phyloP scores from a whole-genome alignment of 2,329 filamentous ascomycete species.

The Helotiales sp. region DNA sequence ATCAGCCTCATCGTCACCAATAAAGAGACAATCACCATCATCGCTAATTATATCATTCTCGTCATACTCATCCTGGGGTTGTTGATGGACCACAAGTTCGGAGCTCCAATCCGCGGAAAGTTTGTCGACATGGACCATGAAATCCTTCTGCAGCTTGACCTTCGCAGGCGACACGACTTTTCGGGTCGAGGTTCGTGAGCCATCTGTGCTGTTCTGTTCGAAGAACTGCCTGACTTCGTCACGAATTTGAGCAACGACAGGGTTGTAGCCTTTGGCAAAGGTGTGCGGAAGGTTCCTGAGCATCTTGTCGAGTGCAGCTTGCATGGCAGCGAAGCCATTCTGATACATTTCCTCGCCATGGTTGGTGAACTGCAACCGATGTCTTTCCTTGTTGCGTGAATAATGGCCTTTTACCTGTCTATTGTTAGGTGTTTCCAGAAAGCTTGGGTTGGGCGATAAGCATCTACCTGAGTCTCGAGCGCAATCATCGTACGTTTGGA shows the following conservation, averaged over 20 bases:
- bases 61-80: neutral
- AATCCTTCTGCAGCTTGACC: neutral
- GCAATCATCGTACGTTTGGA: constrained; percentile 18
- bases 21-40: neutral
- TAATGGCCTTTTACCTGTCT: constrained; percentile 9
- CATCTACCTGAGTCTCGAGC: constrained; percentile 3
- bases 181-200: neutral
- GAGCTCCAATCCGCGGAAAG: neutral
- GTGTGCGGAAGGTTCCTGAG: neutral
- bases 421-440: neutral
- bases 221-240: constrained; percentile 12
- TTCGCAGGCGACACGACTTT: constrained; percentile 7
- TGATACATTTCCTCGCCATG: constrained; percentile 11
- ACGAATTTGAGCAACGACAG: neutral
- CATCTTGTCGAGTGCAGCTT: neutral
- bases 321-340: constrained; percentile 5
- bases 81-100: neutral
- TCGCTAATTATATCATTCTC: neutral
- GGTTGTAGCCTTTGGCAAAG: neutral
- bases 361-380: constrained; percentile 3
- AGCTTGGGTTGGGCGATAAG: neutral
- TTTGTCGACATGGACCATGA: neutral
- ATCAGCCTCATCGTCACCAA: neutral
- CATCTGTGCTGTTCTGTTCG: constrained; percentile 10
- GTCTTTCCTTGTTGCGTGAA: constrained; percentile 13